These are phyloP conservation scores for Mallotus japonicus DNA, from an alignment of 441 rosid genomes.

Conservation along the genomic window DNA sequence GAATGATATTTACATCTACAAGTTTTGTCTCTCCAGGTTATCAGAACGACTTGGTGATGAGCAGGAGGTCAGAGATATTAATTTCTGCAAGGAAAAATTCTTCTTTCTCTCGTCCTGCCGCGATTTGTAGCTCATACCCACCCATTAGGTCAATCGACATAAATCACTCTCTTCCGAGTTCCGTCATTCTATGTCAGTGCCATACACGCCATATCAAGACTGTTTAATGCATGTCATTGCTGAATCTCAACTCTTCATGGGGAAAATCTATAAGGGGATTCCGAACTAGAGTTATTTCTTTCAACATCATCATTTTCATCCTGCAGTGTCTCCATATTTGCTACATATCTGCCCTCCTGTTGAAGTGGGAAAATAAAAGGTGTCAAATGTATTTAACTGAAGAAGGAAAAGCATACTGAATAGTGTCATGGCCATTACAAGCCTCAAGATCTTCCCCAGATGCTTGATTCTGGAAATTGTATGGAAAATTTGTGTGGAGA, in stretches of 20 bases:
- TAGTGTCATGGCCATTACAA: constrained; percentile 14
- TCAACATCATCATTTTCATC: constrained; percentile 15
- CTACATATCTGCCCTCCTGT: constrained; percentile 26
- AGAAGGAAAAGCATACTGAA: not conserved
- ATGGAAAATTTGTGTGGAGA: not conserved
- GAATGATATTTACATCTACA: not conserved
- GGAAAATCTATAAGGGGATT: not conserved
- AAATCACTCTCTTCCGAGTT: not conserved
- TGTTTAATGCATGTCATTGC: constrained; percentile 13
- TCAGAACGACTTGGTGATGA: not conserved
- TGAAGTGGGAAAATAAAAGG: not conserved
- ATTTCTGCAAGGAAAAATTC: not conserved
- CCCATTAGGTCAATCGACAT: not conserved
- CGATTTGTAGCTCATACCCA: not conserved
- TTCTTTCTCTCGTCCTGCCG: not conserved
- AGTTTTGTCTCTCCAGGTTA: not conserved
- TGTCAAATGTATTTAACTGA: not conserved
- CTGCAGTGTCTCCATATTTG: constrained; percentile 15
- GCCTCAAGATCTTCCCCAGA: constrained; percentile 13
- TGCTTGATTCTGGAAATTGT: not conserved
- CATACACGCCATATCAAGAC: not conserved
- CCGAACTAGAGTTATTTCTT: not conserved
- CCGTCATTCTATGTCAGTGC: not conserved
- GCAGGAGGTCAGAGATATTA: constrained; percentile 1
- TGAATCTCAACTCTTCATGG: constrained; percentile 2